A percentile compares a stretch with the other conserved stretches of the same genome.
Evolutionary conservation across 495 filamentous ascomycete species (phyloP).

Genomic region (Rhizodiscina lignyota): DNA sequence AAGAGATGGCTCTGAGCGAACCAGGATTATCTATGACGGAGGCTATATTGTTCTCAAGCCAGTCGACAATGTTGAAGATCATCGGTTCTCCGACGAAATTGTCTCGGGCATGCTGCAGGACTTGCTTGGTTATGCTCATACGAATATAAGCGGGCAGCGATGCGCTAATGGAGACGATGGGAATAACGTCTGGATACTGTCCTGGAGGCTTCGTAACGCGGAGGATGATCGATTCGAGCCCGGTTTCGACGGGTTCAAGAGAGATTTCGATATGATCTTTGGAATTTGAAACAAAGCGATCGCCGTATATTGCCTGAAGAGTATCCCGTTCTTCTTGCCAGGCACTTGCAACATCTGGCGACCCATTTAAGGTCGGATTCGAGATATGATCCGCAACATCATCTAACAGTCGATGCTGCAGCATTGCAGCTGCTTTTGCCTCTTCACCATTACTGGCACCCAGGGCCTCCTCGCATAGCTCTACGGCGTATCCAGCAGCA

Average conservation of each 20-base stretch:
- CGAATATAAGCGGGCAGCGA: conserved; percentile 82
- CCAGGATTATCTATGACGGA: conserved; percentile 68
- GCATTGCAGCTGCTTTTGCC: conserved; percentile 53
- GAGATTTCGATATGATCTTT: conserved; percentile 47
- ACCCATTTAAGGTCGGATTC: background rate
- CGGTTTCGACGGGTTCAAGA: conserved; percentile 24
- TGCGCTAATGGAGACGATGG: conserved; percentile 54
- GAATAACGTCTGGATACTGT: conserved; percentile 56
- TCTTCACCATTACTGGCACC: conserved; percentile 56
- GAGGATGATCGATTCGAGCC: conserved; percentile 23
- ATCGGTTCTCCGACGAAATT: conserved; percentile 66
- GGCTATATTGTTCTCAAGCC: conserved; percentile 66
- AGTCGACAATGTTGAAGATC: conserved; percentile 79
- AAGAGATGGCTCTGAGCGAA: conserved; percentile 62
- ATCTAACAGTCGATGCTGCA: conserved; percentile 51
- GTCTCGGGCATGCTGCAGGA: conserved; percentile 47
- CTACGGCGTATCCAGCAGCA: conserved; percentile 63
- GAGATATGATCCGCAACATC: conserved; percentile 4
- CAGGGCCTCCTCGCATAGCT: conserved; percentile 62
- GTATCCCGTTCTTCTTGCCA: conserved; percentile 78
- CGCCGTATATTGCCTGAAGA: conserved; percentile 61
- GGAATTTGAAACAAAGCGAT: conserved; percentile 40
- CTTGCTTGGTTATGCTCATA: conserved; percentile 70
- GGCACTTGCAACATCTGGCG: conserved; percentile 20
- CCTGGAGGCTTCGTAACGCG: conserved; percentile 35